phyloP scores from a whole-genome alignment of 2,329 filamentous ascomycete genomes.

The Mollisiaceae sp. region DNA sequence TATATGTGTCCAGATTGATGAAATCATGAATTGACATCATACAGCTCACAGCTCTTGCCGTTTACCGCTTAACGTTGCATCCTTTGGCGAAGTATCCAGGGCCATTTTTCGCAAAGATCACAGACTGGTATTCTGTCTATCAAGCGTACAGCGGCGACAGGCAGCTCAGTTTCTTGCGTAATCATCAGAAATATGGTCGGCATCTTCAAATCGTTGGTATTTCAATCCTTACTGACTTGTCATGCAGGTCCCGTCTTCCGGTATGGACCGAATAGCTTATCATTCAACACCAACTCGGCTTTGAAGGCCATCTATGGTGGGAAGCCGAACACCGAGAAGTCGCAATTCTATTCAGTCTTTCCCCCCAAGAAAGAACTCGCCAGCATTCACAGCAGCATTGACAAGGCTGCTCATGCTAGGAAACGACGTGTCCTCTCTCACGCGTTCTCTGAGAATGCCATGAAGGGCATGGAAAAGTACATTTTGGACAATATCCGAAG shows the following conservation, averaged over 20 bases:
- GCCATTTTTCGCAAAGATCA: slow-evolving; percentile 58
- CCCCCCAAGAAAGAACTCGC: slow-evolving; percentile 66
- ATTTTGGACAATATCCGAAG: slow-evolving; percentile 48
- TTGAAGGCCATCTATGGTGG: slow-evolving; percentile 71
- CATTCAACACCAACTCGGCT: slow-evolving; percentile 74
- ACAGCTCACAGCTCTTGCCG: slow-evolving; percentile 1
- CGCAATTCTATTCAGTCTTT: slow-evolving; percentile 76
- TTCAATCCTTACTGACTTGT: slow-evolving; percentile 9
- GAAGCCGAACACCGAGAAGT: slow-evolving; percentile 67
- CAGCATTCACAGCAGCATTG: slow-evolving; percentile 75
- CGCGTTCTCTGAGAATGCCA: slow-evolving; percentile 56
- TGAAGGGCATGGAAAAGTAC: slow-evolving; percentile 42
- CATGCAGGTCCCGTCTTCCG: slow-evolving; percentile 62
- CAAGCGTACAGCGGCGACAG: slow-evolving; percentile 77
- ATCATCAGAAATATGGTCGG: slow-evolving; percentile 74
- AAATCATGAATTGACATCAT: neutral
- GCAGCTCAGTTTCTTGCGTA: slow-evolving; percentile 72
- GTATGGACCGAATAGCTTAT: slow-evolving; percentile 77
- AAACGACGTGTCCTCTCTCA: slow-evolving; percentile 70
- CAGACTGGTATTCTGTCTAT: slow-evolving; percentile 70
- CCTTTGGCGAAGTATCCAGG: slow-evolving; percentile 12
- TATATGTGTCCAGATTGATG: neutral
- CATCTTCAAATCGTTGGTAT: slow-evolving; percentile 19
- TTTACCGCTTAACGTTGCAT: neutral
- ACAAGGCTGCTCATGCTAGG: slow-evolving; percentile 70